Evolutionary conservation across 306 rosid genomes (phyloP).

Genomic region (Cotoneaster glaucophyllus): DNA sequence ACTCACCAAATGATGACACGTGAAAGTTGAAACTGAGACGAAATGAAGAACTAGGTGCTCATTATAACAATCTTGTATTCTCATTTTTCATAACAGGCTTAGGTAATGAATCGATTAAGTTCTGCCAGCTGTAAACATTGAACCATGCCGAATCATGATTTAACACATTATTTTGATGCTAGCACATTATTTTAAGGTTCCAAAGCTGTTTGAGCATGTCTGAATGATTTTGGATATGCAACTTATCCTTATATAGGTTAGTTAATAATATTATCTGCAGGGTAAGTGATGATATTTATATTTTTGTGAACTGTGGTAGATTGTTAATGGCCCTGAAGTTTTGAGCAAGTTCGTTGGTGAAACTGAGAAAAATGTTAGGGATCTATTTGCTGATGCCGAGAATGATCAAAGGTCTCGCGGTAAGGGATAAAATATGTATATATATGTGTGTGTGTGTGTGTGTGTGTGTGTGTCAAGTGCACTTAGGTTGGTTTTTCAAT

Average conservation of each 20-base stretch:
- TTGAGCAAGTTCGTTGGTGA: conserved; percentile 96
- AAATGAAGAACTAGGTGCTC: background rate
- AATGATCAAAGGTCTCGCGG: conserved; percentile 82
- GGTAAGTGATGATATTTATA: conserved; percentile 7
- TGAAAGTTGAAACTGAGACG: background rate
- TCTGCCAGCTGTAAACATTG: background rate
- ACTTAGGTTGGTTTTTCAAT: conserved; percentile 15
- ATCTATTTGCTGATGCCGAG: conserved; percentile 99
- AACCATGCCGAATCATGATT: background rate
- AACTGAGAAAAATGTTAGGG: conserved; percentile 96
- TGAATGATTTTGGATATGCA: conserved; percentile 15
- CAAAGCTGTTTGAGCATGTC: conserved; percentile 18
- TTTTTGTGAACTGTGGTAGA: conserved; percentile 36
- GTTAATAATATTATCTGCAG: conserved; percentile 1
- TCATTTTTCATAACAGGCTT: background rate
- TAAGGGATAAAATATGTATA: conserved; percentile 25
- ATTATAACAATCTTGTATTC: background rate
- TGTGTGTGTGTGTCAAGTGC: background rate
- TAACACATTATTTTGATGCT: background rate
- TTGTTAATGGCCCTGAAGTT: conserved; percentile 98
- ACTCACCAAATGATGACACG: background rate
- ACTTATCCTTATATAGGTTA: conserved; percentile 20
- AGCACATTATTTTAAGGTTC: conserved; percentile 4
- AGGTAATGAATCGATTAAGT: background rate
- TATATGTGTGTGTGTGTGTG: too few species aligned